Conservation (phyloP, 352 stramenopile species). For the Phytophthora sp. region DNA sequence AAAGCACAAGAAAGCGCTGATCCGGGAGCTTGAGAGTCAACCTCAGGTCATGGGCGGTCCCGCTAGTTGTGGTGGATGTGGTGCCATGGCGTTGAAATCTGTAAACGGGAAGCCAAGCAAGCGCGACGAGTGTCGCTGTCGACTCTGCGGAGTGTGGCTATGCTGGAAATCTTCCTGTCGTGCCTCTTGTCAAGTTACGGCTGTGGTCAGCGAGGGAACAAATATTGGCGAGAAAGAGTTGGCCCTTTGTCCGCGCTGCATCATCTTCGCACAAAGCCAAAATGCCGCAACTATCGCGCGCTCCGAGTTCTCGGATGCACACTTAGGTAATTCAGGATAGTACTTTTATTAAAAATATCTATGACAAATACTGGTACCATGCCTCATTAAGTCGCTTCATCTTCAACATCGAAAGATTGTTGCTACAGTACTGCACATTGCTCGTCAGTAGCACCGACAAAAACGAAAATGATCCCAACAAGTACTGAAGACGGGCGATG, state of each 20-base stretch:
- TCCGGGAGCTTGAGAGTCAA: conserved; percentile 9
- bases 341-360: conserved; percentile 10
- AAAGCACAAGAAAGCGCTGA: conserved; percentile 21
- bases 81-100: conserved; percentile 2
- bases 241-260: conserved; percentile 24
- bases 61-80: conserved; percentile 27
- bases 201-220: conserved; percentile 12
- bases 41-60: conserved; percentile 17
- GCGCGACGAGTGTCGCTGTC: conserved; percentile 13
- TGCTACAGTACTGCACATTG: background rate
- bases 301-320: conserved; percentile 15
- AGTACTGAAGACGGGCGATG: no score
- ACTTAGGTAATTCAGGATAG: no score
- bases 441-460: conserved; percentile 11
- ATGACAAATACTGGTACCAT: background rate
- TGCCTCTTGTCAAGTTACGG: conserved; percentile 23
- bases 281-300: conserved; percentile 21
- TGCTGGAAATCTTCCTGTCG: conserved; percentile 33
- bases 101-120: conserved; percentile 7
- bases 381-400: conserved; percentile 2
- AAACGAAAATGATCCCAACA: no score
- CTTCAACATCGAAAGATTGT: conserved; percentile 10
- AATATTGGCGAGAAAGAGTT: conserved; percentile 21
- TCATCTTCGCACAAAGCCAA: conserved; percentile 13
- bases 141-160: conserved; percentile 28